phyloP scores from a whole-genome alignment of 2,329 filamentous ascomycete genomes.

The Pseudocercospora cruenta region DNA sequence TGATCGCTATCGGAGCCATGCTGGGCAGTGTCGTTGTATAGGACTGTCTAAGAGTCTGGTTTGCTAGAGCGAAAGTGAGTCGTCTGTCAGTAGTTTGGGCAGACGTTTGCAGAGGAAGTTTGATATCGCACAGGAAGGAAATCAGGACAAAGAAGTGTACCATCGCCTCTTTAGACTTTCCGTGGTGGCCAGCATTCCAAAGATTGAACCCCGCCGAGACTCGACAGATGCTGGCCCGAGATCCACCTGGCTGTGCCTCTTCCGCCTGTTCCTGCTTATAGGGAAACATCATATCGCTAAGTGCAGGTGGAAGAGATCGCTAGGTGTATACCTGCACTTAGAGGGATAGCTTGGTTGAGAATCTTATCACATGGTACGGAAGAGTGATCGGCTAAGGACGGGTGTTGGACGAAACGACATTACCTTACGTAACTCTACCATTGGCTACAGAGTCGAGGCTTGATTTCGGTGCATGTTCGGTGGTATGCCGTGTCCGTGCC shows the following conservation, averaged over 20 bases:
- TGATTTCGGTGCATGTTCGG: not conserved
- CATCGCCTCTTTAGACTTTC: slow-evolving; percentile 1
- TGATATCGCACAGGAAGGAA: not conserved
- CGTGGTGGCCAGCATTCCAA: slow-evolving; percentile 3
- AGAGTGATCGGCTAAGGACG: not conserved
- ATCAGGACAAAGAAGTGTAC: slow-evolving; percentile 1
- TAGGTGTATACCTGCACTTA: slow-evolving; percentile 24
- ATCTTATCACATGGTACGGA: slow-evolving; percentile 8
- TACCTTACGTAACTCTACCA: slow-evolving; percentile 2
- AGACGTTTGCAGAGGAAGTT: slow-evolving; percentile 4
- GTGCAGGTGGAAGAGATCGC: not conserved
- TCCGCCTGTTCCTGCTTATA: slow-evolving; percentile 15
- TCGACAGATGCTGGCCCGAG: not conserved
- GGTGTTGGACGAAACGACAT: not conserved
- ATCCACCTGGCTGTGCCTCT: not conserved
- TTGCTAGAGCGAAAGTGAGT: not conserved
- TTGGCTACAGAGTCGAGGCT: not conserved
- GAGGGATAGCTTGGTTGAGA: slow-evolving; percentile 11
- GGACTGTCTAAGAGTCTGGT: not conserved
- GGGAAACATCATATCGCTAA: not conserved
- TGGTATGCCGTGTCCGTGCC: not conserved
- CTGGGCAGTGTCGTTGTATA: slow-evolving; percentile 18
- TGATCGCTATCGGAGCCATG: slow-evolving; percentile 44
- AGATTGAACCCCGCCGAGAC: not conserved
- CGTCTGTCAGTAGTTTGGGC: not conserved